Base-by-base conservation (phyloP, 768 basidiomycete species). In the Trametes sanguinea region DNA sequence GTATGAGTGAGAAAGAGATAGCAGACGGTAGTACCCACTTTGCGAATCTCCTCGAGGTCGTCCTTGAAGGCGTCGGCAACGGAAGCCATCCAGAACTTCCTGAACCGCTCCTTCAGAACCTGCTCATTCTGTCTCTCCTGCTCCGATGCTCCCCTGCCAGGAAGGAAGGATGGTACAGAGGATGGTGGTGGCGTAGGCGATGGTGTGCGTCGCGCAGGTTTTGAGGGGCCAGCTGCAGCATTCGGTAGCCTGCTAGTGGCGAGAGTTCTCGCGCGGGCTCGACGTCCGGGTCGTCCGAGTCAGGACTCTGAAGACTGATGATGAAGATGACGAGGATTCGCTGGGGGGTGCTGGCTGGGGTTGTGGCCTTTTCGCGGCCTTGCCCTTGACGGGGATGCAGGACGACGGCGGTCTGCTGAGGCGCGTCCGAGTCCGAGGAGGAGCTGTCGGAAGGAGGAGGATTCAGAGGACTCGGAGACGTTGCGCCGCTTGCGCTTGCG, bases 51-150 rank as follows among this genome's bases (percentile, higher is more conserved):
- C 67, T 92, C 90, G n/a, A 94, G 77, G 72, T 94, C 93, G 48
- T 89, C 87, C 64, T 83, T 84, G 75, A 94, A 95, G 10, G 85
- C 91, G 71, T 93, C 90, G 2, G 86, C 89, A 6, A 94, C 81
- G 0, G 88, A 85, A 2, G 84, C 76, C 91, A 94, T 92, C 92
- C 92, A 94, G 69, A 94, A 94, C 72, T 87, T 87, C 57, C 87
- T 78, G 72, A 94, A 94, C 46, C 79, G 83, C 37, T 84, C 84
- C 68, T 85, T 87, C 69, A 93, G 71, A 7, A 72, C 70, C 46
- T 81, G 75, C 61, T 92, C 88, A 33, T 77, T 73, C 48, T 78
- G 73, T 13, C 71, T 67, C 6, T 74, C 69, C 35, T 77, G 74
- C 27, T 69, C 73, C 13, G 63, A 53, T 3, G 69, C 53, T 0